Percentiles rank a stretch among this genome's conserved stretches.
These are phyloP conservation scores for Chaetomium cochliodes DNA, from an alignment of 495 filamentous ascomycete species.

Conservation along the genomic window DNA sequence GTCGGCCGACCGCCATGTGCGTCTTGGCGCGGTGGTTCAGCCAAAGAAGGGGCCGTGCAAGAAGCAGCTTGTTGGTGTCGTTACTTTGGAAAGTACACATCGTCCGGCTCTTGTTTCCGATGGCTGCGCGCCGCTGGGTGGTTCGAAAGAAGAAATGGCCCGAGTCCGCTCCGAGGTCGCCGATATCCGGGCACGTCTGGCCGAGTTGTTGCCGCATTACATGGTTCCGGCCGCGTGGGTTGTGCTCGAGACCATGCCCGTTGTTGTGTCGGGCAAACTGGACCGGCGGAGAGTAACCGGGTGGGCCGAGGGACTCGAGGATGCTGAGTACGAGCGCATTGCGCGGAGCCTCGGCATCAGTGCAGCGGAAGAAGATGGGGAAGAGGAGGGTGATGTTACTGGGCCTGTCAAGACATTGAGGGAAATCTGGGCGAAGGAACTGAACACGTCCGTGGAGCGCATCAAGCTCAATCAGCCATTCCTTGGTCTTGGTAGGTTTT, in stretches of 20 bases:
- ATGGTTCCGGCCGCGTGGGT: conserved; percentile 61
- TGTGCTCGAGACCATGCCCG: conserved; percentile 51
- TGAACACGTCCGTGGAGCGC: conserved; percentile 23
- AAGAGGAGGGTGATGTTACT: conserved; percentile 16
- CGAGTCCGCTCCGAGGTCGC: conserved; percentile 18
- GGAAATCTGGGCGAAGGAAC: conserved; percentile 27
- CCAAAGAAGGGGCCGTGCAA: conserved; percentile 27
- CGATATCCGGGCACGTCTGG: conserved; percentile 17
- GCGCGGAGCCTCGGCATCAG: conserved; percentile 16
- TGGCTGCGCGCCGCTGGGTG: conserved; percentile 36
- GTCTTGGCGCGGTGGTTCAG: conserved; percentile 23
- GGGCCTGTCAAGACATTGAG: conserved; percentile 18
- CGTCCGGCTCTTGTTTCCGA: conserved; percentile 2
- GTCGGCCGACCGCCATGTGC: conserved; percentile 27
- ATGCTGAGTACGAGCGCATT: conserved; percentile 23
- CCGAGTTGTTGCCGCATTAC: conserved; percentile 38
- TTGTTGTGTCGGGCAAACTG: conserved; percentile 53
- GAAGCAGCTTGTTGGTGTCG: conserved; percentile 23
- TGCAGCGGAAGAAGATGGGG: conserved; percentile 2
- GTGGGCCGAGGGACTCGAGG: conserved; percentile 25
- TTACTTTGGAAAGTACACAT: conserved; percentile 19
- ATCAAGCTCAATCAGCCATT: conserved; percentile 23
- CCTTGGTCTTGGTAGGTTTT: conserved; percentile 29
- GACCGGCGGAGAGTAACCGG: conserved; percentile 45
- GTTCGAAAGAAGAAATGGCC: conserved; percentile 18